These are phyloP conservation scores for Petasospora fabianii DNA, from an alignment of 1,139 yeast genomes.

Conservation along the genomic window DNA sequence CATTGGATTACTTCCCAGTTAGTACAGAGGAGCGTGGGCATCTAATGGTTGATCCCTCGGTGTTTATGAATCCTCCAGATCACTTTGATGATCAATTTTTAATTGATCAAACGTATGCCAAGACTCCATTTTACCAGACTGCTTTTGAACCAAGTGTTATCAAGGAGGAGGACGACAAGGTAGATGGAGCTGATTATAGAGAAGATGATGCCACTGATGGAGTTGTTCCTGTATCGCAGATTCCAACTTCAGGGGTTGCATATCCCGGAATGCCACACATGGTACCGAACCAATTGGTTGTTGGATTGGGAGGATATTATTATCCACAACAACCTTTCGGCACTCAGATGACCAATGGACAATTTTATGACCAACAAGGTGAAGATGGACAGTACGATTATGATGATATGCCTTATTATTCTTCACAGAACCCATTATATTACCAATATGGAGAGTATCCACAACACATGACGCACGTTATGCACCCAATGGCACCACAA, in stretches of 20 bases:
- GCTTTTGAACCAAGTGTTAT: slow-evolving; percentile 16
- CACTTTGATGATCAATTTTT: slow-evolving; percentile 40
- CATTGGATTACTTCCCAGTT: slow-evolving; percentile 57
- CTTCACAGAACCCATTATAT: background rate
- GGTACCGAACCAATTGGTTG: slow-evolving; percentile 1
- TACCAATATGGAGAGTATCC: background rate
- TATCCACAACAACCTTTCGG: slow-evolving; percentile 22
- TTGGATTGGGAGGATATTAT: slow-evolving; percentile 4
- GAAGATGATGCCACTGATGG: slow-evolving; percentile 7
- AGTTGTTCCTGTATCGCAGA: slow-evolving; percentile 18
- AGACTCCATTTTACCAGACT: slow-evolving; percentile 27
- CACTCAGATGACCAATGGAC: slow-evolving; percentile 30
- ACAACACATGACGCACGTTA: slow-evolving; percentile 1
- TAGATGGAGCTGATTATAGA: background rate
- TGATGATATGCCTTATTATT: slow-evolving; percentile 2
- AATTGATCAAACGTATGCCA: slow-evolving; percentile 47
- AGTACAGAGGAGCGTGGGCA: slow-evolving; percentile 6
- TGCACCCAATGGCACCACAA: no score
- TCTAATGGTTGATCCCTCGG: slow-evolving; percentile 23
- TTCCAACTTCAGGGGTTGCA: slow-evolving; percentile 2
- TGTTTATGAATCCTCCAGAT: slow-evolving; percentile 31
- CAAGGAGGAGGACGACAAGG: slow-evolving; percentile 1
- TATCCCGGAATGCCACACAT: slow-evolving; percentile 8
- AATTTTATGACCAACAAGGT: slow-evolving; percentile 28
- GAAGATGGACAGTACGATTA: slow-evolving; percentile 18